Conservation (phyloP, 2,329 filamentous ascomycete genomes). For the Aspergillus sp. region DNA sequence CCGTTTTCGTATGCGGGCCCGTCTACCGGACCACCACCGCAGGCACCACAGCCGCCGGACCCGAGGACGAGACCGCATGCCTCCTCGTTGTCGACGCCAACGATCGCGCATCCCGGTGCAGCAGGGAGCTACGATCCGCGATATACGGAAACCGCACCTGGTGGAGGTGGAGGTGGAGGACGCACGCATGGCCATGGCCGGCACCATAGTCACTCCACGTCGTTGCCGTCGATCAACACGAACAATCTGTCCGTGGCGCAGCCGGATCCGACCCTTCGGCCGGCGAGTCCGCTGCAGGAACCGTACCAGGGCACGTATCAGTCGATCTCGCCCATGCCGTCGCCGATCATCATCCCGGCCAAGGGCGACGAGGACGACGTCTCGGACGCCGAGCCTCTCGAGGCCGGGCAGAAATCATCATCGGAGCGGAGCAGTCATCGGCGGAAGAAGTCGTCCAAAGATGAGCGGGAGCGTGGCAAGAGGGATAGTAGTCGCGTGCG, state of each 20-base stretch:
- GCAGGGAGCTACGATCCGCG: constrained; percentile 12
- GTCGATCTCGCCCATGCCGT: constrained; percentile 88
- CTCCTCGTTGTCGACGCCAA: not conserved
- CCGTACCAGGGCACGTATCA: constrained; percentile 92
- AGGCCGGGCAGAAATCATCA: constrained; percentile 11
- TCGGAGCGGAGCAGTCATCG: constrained; percentile 14
- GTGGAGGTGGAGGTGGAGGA: constrained; percentile 6
- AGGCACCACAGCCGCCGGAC: constrained; percentile 13
- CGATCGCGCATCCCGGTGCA: no score
- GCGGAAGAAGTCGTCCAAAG: constrained; percentile 20
- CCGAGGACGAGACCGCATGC: constrained; percentile 13
- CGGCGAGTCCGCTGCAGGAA: constrained; percentile 78
- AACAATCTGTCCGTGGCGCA: constrained; percentile 30
- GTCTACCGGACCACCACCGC: constrained; percentile 4
- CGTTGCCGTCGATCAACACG: constrained; percentile 16
- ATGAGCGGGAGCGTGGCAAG: constrained; percentile 16
- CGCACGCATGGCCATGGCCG: constrained; percentile 10
- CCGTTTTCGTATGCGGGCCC: constrained; percentile 6
- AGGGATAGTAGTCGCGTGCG: constrained; percentile 15
- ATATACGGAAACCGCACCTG: constrained; percentile 28
- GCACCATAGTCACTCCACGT: constrained; percentile 29
- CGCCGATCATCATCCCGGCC: constrained; percentile 57
- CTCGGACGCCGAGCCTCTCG: constrained; percentile 42
- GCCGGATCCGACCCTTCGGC: constrained; percentile 43
- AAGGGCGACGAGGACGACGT: constrained; percentile 46